Base-by-base conservation (phyloP, 2,329 filamentous ascomycete genomes). In the Aspergillus ochraceoroseus region DNA sequence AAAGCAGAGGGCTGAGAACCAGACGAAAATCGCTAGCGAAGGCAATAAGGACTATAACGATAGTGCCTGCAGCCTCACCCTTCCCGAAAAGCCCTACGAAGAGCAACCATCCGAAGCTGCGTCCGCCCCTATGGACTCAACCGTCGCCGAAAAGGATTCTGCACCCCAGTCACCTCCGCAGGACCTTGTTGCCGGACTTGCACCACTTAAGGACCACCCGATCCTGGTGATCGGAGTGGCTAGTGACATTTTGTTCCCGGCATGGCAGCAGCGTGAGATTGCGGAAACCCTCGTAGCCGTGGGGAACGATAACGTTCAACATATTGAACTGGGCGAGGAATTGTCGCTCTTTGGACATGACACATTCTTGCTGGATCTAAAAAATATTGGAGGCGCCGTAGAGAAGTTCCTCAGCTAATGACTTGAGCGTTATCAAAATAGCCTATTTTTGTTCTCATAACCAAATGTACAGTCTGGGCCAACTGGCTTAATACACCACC, bases 191-290 rank as follows among this genome's bases (percentile, higher is more conserved):
- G 72, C 73, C 0, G 92, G 92, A 0, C 70, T 98, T 13, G 68
- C 77, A 3, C 68, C 79, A 0, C 65, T 96, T 38, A 79, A 82
- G 38, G 75, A 89, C 46, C 90, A 83, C 34, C 86, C 87, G 0
- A 83, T 87, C 1, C 73, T 98, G 14, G 86, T 98, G 7, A 82
- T 98, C 71, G 92, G 92, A 22, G 92, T 96, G 3, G 87, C 87
- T 0, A 95, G 87, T 55, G 92, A 98, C 61, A 96, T 95, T 34
- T 70, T 98, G 23, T 98, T 98, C 67, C 92, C 92, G 0, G 88
- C 92, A 0, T 98, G 92, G 90, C 92, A 98, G 70, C 92, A 98
- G 70, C 79, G 86, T 38, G 92, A 98, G 65, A 82, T 98, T 47
- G 90, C 89, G 3, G 82, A 90, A 57, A 84, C 90, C 2, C 70